A percentile compares a stretch with the other conserved stretches of the same genome.
phyloP scores from a whole-genome alignment of 2,329 filamentous ascomycete species.

The Aotearoamyces nothofagi region DNA sequence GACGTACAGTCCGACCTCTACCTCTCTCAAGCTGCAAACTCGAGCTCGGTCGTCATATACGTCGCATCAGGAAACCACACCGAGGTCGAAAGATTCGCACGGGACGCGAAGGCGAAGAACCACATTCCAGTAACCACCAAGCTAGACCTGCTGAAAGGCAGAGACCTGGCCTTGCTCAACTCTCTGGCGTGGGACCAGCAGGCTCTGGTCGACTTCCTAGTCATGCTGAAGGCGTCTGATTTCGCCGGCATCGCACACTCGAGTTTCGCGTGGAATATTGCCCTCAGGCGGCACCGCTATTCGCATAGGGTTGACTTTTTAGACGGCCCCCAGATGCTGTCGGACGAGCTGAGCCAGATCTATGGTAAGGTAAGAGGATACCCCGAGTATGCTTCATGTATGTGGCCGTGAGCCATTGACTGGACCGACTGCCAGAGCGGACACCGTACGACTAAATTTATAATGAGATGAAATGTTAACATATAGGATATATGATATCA shows the following conservation, averaged over 20 bases:
- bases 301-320: too few species aligned
- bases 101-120: conserved; percentile 3
- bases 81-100: conserved; percentile 4
- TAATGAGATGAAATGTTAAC: too few species aligned
- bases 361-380: conserved; percentile 9
- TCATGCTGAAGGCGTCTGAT: conserved; percentile 25
- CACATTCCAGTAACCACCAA: conserved; percentile 15
- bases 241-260: conserved; percentile 26
- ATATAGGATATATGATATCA: too few species aligned
- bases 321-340: conserved; percentile 10
- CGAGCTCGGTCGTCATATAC: conserved; percentile 5
- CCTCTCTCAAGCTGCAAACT: conserved; percentile 4
- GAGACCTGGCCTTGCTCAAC: conserved; percentile 18
- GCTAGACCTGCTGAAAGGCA: conserved; percentile 22
- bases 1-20: conserved; percentile 4
- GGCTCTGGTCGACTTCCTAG: conserved; percentile 30
- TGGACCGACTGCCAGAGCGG: too few species aligned
- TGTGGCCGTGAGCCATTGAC: too few species aligned
- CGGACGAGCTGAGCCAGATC: conserved; percentile 13
- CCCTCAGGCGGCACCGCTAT: conserved; percentile 20
- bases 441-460: too few species aligned
- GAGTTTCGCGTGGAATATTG: conserved; percentile 29
- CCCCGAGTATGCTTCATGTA: conserved; percentile 12
- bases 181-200: conserved; percentile 28
- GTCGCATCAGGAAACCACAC: conserved; percentile 7